Conservation (phyloP, 1,284 basidiomycete genomes). For the Marasmius oreades region DNA sequence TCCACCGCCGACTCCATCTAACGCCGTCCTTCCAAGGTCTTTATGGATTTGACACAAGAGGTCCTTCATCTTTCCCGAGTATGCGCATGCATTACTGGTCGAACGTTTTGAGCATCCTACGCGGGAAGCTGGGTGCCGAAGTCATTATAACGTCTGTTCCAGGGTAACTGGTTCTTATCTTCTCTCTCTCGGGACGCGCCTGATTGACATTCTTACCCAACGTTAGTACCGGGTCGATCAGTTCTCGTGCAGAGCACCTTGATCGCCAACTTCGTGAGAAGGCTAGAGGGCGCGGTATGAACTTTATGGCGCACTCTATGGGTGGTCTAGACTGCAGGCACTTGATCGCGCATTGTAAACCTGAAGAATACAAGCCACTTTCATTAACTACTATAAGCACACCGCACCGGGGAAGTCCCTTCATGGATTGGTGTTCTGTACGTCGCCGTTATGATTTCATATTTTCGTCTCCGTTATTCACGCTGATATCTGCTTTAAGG, state of each 20-base stretch:
- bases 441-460: slow-evolving; percentile 25
- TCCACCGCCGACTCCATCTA: not conserved
- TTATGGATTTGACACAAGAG: slow-evolving; percentile 91
- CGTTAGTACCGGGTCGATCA: slow-evolving; percentile 85
- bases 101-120: slow-evolving; percentile 80
- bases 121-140: slow-evolving; percentile 83
- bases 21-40: slow-evolving; percentile 54
- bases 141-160: slow-evolving; percentile 97
- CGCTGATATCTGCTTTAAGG: slow-evolving; percentile 33
- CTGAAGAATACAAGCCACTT: slow-evolving; percentile 80
- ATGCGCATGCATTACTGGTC: slow-evolving; percentile 96
- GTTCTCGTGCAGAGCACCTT: slow-evolving; percentile 78
- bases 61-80: slow-evolving; percentile 72
- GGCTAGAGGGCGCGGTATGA: slow-evolving; percentile 73
- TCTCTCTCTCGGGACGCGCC: not conserved
- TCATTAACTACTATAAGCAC: slow-evolving; percentile 91
- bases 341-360: slow-evolving; percentile 83
- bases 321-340: slow-evolving; percentile 93
- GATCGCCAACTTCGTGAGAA: slow-evolving; percentile 72
- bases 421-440: slow-evolving; percentile 98
- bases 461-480: slow-evolving; percentile 1
- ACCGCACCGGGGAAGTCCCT: slow-evolving; percentile 94
- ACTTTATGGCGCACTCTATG: slow-evolving; percentile 98
- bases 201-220: slow-evolving; percentile 1
- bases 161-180: slow-evolving; percentile 52